A percentile compares a stretch with the other conserved stretches of the same genome.
phyloP scores from a whole-genome alignment of 2,329 filamentous ascomycete genomes.

The Botryotinia globosa region DNA sequence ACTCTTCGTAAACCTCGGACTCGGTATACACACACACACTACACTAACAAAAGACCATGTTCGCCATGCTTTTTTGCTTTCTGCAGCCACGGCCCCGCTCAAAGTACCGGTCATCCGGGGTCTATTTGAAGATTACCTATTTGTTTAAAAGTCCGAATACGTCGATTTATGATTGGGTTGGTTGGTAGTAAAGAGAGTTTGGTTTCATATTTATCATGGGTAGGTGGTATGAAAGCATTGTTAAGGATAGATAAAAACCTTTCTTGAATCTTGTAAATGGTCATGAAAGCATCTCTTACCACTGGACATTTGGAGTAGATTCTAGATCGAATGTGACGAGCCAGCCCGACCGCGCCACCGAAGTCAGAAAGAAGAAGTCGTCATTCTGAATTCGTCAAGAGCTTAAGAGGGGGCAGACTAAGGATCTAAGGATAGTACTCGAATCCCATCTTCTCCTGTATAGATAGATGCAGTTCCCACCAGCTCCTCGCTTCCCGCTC shows the following conservation, averaged over 20 bases:
- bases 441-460: neutral
- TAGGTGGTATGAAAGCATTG: neutral
- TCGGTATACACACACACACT: neutral
- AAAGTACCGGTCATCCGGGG: neutral
- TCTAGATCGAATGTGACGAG: neutral
- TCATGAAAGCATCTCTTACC: neutral
- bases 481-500: neutral
- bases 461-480: neutral
- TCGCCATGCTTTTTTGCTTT: neutral
- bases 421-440: neutral
- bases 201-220: neutral
- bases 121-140: neutral
- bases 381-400: neutral
- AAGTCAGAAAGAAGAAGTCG: neutral
- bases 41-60: neutral
- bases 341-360: neutral
- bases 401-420: neutral
- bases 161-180: neutral
- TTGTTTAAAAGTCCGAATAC: neutral
- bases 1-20: neutral
- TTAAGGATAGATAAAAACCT: neutral
- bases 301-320: neutral
- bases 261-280: neutral
- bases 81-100: constrained; percentile 11
- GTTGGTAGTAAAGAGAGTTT: neutral